phyloP scores from a whole-genome alignment of 2,329 filamentous ascomycete genomes.

The Pseudogymnoascus sp. region DNA sequence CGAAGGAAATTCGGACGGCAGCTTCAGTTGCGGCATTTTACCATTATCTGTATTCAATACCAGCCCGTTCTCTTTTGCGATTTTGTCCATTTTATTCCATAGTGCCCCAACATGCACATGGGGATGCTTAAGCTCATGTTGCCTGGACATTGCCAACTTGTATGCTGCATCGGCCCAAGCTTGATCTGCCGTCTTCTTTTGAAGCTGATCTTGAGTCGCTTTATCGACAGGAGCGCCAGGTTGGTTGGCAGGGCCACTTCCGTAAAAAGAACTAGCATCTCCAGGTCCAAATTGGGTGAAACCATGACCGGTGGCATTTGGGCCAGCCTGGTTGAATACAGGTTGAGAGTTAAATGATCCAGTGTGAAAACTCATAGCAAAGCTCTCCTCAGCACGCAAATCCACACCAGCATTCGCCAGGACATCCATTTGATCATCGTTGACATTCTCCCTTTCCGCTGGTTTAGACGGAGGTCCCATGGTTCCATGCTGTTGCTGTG shows the following conservation, averaged over 20 bases:
- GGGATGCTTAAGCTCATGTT: slow-evolving; percentile 50
- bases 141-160: slow-evolving; percentile 43
- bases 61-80: slow-evolving; percentile 50
- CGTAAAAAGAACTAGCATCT: slow-evolving; percentile 50
- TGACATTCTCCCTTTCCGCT: slow-evolving; percentile 53
- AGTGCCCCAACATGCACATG: slow-evolving; percentile 30
- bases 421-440: slow-evolving; percentile 73
- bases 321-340: slow-evolving; percentile 33
- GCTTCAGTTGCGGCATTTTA: slow-evolving; percentile 34
- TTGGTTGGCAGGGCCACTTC: slow-evolving; percentile 58
- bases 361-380: slow-evolving; percentile 59
- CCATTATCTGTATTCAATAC: slow-evolving; percentile 49
- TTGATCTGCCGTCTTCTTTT: slow-evolving; percentile 55
- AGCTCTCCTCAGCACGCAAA: slow-evolving; percentile 76
- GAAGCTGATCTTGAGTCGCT: slow-evolving; percentile 52
- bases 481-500: slow-evolving; percentile 25
- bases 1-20: slow-evolving; percentile 24
- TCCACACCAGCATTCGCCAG: slow-evolving; percentile 80
- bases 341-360: slow-evolving; percentile 39
- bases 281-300: slow-evolving; percentile 48
- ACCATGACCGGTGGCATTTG: slow-evolving; percentile 36
- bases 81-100: slow-evolving; percentile 42
- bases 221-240: slow-evolving; percentile 39
- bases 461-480: slow-evolving; percentile 55
- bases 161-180: slow-evolving; percentile 58